Evolutionary conservation across 176 grass and related monocot genomes (phyloP).

Genomic region (Cocos nucifera): DNA sequence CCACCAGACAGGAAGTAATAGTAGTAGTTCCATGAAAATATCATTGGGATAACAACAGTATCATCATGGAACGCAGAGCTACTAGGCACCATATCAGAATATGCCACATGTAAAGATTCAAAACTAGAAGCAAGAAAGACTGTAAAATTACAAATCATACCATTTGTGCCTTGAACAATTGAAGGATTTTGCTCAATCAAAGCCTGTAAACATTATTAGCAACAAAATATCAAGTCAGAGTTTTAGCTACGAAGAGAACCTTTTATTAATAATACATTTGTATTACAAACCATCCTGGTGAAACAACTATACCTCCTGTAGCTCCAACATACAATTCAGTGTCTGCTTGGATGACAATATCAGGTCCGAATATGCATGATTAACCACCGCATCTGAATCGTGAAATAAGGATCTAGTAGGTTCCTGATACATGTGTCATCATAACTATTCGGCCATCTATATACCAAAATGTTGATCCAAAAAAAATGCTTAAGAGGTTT

Average conservation of each 20-base stretch:
- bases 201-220: conserved; percentile 37
- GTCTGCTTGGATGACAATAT: conserved; percentile 51
- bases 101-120: neutral
- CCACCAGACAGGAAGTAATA: too few species aligned
- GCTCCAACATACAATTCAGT: conserved; percentile 53
- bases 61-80: too few species aligned
- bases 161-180: conserved; percentile 23
- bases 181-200: conserved; percentile 64
- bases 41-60: too few species aligned
- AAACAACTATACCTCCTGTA: conserved; percentile 63
- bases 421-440: conserved; percentile 30
- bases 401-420: conserved; percentile 55
- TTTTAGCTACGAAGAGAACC: too few species aligned
- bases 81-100: too few species aligned
- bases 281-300: neutral
- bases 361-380: conserved; percentile 56
- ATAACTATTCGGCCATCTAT: too few species aligned
- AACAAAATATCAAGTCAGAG: conserved; percentile 1
- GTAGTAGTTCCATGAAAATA: too few species aligned
- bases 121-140: neutral
- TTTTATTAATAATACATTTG: too few species aligned
- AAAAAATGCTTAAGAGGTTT: neutral
- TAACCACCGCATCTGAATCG: conserved; percentile 36
- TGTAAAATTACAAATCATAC: conserved; percentile 19
- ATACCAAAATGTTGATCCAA: too few species aligned